These are phyloP conservation scores for Fusarium subglutinans DNA, from an alignment of 2,329 filamentous ascomycete genomes.

Conservation along the genomic window DNA sequence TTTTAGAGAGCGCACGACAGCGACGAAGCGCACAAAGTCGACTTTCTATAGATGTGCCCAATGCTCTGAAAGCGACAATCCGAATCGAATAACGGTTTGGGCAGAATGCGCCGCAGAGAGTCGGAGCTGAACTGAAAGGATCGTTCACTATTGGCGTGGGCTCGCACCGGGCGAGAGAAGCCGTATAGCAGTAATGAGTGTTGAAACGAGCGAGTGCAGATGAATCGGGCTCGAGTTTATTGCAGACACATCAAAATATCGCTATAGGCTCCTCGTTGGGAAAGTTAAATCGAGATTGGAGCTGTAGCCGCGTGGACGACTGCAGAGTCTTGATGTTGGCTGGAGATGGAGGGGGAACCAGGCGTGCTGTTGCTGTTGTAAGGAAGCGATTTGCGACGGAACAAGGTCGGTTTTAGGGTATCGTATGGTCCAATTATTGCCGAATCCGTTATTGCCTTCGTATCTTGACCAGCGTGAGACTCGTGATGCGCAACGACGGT, in stretches of 20 bases:
- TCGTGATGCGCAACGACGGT: conserved; percentile 35
- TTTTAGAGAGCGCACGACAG: conserved; percentile 27
- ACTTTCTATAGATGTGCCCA: background rate
- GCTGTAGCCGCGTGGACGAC: conserved; percentile 10
- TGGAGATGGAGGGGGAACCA: background rate
- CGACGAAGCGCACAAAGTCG: conserved; percentile 26
- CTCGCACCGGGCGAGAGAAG: conserved; percentile 41
- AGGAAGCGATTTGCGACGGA: conserved; percentile 24
- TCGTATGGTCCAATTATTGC: conserved; percentile 25
- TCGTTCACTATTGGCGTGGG: conserved; percentile 24
- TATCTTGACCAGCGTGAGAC: conserved; percentile 25
- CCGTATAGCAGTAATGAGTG: conserved; percentile 28
- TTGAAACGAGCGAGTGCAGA: conserved; percentile 1
- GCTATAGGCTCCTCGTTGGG: background rate
- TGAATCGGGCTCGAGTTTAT: conserved; percentile 15
- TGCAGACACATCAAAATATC: conserved; percentile 37
- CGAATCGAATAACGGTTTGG: background rate
- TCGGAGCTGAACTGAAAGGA: conserved; percentile 3
- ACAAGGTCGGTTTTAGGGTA: conserved; percentile 17
- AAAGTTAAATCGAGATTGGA: background rate
- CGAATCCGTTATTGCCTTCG: conserved; percentile 20
- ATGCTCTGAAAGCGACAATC: conserved; percentile 23
- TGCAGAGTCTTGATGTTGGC: conserved; percentile 6
- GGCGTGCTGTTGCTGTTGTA: background rate
- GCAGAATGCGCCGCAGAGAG: conserved; percentile 19